Evolutionary conservation across 2,329 filamentous ascomycete genomes (phyloP).

Genomic region (Gnomoniopsis smithogilvyi): DNA sequence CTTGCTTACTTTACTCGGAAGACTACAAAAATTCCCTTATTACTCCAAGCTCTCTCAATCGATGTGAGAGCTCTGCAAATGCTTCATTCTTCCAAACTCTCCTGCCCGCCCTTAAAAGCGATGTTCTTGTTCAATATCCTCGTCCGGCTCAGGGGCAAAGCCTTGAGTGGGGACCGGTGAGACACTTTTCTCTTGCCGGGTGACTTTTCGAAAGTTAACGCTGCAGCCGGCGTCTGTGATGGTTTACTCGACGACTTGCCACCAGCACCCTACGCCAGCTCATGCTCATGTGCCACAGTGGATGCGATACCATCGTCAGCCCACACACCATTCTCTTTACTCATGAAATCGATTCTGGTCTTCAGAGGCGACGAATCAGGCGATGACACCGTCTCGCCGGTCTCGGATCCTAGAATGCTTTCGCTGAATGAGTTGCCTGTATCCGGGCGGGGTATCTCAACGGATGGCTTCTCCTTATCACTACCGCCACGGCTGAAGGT

Average conservation of each 20-base stretch:
- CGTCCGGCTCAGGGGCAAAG: neutral
- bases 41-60: too few relatives aligned
- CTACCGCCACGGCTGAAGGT: conserved; percentile 12
- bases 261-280: conserved; percentile 6
- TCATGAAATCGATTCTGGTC: conserved; percentile 15
- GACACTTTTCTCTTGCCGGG: neutral
- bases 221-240: too few relatives aligned
- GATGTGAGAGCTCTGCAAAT: too few relatives aligned
- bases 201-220: neutral
- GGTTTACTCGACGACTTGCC: neutral
- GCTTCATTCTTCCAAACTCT: too few relatives aligned
- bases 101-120: too few relatives aligned
- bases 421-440: conserved; percentile 21
- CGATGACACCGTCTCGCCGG: conserved; percentile 11
- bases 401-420: conserved; percentile 17
- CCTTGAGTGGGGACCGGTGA: neutral
- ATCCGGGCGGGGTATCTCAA: conserved; percentile 19
- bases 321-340: conserved; percentile 18
- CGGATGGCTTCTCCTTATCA: neutral
- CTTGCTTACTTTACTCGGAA: neutral
- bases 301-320: conserved; percentile 4
- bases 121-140: neutral
- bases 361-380: conserved; percentile 12
- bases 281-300: conserved; percentile 4
- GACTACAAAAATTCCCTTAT: neutral